Base-by-base conservation (phyloP, 768 basidiomycete genomes). In the Pluteus cervinus region DNA sequence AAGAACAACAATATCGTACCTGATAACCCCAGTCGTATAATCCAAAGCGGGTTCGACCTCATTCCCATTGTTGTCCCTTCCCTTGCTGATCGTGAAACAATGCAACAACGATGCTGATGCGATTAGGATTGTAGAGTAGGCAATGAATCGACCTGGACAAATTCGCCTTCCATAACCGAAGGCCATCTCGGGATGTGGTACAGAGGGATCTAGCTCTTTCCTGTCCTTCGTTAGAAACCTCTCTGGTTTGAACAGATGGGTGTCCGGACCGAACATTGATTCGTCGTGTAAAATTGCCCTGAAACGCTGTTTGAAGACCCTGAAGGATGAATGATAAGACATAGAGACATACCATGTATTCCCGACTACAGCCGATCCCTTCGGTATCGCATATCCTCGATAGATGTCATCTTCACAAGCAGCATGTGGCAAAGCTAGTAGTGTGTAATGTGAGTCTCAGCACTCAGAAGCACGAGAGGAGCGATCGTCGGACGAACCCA, bases 331-430 rank as follows among this genome's bases (percentile, higher is more conserved):
- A 10, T 4, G 40, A 7, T 16, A 17, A 7, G 10, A 10, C 18
- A 12, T 24, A 24, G 7, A 11, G 15, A 39, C 54, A 7, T 37
- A 60, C 65, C 63, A 66, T 22, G 53, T 43, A 36, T 67, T 66
- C 3, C 45, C 55, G 16, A 65, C 50, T 12, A 67, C 55, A 3
- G 63, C 42, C 0, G 64, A 51, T n/a, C 56, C 67, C 41, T 68
- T 64, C 0, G 70, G 72, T 28, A 75, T 69, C 25, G 54, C 54
- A 40, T 65, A 63, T 1, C 66, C 71, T 2, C 65, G 58, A 39
- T 69, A 75, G 3, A 60, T 49, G 41, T 75, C 73, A 31, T 75
- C 69, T 39, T 59, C 54, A 6, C 48, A 55, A 8, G 47, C 40
- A 24, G 45, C 40, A 30, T 66, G 64, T 3, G 65, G 60, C 4